Evolutionary conservation across 2,329 filamentous ascomycete genomes (phyloP).

Genomic region (Diaporthe sp.): DNA sequence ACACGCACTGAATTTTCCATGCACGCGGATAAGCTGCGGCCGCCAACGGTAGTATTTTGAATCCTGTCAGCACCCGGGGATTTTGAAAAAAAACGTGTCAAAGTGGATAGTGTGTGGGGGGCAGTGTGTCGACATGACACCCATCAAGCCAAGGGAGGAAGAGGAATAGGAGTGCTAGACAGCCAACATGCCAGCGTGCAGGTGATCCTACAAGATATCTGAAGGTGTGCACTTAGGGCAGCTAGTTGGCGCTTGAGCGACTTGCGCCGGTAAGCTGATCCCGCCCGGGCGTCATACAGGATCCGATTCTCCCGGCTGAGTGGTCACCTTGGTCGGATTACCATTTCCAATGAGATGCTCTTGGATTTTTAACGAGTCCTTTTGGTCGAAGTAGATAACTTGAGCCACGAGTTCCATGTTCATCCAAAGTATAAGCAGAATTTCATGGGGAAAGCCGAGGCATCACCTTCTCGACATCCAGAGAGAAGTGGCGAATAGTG

Average conservation of each 20-base stretch:
- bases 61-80: neutral
- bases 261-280: neutral
- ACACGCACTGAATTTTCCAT: neutral
- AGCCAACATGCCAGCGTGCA: neutral
- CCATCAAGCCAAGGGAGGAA: neutral
- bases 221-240: neutral
- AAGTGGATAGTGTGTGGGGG: neutral
- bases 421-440: neutral
- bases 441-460: neutral
- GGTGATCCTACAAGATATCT: neutral
- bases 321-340: neutral
- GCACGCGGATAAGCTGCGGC: neutral
- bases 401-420: neutral
- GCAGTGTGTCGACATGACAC: neutral
- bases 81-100: neutral
- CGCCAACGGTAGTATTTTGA: neutral
- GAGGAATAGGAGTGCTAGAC: neutral
- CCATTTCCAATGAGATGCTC: neutral
- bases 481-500: neutral
- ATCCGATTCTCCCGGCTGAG: constrained; percentile 1
- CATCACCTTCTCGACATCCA: neutral
- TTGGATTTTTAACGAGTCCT: neutral
- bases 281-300: neutral
- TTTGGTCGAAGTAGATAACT: neutral
- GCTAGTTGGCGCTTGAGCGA: neutral